Evolutionary conservation across 805 yeast species (phyloP), one percentile per base, ranked within the genome.

Genomic region (Wickerhamomyces alni): DNA sequence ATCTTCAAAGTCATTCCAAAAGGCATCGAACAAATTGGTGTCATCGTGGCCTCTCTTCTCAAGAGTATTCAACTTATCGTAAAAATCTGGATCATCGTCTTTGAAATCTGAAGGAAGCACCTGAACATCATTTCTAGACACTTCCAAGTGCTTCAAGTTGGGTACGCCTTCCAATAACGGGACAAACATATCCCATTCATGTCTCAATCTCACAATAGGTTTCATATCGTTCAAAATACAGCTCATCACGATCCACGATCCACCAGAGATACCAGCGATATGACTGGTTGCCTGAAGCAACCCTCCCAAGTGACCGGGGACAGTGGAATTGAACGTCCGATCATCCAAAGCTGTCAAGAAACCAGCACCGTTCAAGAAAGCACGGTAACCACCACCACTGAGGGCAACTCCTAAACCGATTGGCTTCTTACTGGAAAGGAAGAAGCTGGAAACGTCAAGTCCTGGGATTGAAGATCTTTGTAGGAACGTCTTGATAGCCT

Each of bases 301-400:
- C 5, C 95, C 94, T 26, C 91, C 89, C 31, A 87, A 58, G 34
- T 65, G 58, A 12, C 84, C 82, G 5, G 69, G 66, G 21, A 63
- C 63, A 4, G 77, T 66, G 12, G 78, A 70, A 40, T 70, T 73
- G 8, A 54, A 61, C 2, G 93, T 80, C 48, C 94, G 67, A 52
- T 78, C 77, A 58, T 87, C 96, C 43, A 85, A 62, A 1, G 91
- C 95, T 1, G 89, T 67, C 17, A 87, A 62, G 57, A 80, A 77
- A 27, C 96, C 96, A 12, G 95, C 95, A 2, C 95, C 95, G 41
- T 71, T 63, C 33, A 87, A 63, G 87, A 87, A 85, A 26, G 96
- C 94, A 45, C 96, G 72, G 59, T 85, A 87, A 4, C 96, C 96
- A 55, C 96, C 96, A 33, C 96, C 96, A 13, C 86, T 72, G 48